A percentile compares a stretch with the other conserved stretches of the same genome.
phyloP scores from a whole-genome alignment of 495 filamentous ascomycete species.

The Trichoderma gamsii region DNA sequence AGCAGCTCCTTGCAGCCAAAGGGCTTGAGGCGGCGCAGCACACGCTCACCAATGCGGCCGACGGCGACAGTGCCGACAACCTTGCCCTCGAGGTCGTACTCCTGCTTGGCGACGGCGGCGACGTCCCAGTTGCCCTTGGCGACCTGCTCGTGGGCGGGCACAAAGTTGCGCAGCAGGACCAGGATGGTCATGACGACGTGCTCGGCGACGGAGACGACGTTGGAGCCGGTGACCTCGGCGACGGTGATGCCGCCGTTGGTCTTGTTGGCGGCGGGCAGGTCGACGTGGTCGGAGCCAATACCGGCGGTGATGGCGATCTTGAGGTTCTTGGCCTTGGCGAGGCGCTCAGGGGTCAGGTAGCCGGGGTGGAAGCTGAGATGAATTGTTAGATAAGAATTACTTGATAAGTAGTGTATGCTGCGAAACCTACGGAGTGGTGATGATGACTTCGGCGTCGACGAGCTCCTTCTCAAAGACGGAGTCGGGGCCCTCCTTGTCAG shows the following conservation, averaged over 20 bases:
- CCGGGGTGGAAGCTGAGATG: constrained; percentile 85
- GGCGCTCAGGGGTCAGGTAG: constrained; percentile 92
- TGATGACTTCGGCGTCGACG: constrained; percentile 95
- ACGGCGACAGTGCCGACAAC: constrained; percentile 97
- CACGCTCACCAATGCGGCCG: constrained; percentile 96
- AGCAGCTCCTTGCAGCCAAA: constrained; percentile 99
- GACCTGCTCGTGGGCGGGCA: constrained; percentile 94
- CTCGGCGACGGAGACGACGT: constrained; percentile 85
- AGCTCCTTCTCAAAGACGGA: constrained; percentile 92
- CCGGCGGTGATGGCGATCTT: constrained; percentile 95
- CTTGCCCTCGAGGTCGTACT: constrained; percentile 95
- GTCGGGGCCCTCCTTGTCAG: constrained; percentile 89
- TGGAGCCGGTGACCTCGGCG: constrained; percentile 91
- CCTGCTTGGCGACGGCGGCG: constrained; percentile 91
- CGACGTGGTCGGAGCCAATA: constrained; percentile 97
- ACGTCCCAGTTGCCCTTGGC: constrained; percentile 88
- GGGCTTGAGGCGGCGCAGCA: constrained; percentile 85
- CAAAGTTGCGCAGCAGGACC: constrained; percentile 91
- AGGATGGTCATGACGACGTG: constrained; percentile 99
- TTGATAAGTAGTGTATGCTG: not conserved
- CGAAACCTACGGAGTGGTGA: constrained; percentile 87
- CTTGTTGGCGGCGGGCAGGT: constrained; percentile 93
- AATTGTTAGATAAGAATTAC: not conserved
- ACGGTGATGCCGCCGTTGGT: constrained; percentile 98
- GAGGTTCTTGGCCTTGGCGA: constrained; percentile 97